phyloP scores from a whole-genome alignment of 306 rosid genomes.

The Fragaria iinumae region DNA sequence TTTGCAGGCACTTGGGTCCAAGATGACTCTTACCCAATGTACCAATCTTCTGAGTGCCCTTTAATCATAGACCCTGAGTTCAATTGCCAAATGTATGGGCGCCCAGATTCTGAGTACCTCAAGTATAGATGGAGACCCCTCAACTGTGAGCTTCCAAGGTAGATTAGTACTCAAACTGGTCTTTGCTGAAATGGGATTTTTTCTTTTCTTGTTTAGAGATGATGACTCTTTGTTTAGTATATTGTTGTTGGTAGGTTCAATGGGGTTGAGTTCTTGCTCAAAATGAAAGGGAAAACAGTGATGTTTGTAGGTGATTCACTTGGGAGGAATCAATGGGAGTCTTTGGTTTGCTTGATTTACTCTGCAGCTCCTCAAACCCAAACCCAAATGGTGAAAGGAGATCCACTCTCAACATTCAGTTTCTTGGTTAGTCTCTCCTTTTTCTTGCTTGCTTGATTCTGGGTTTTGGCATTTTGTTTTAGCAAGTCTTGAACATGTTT shows the following conservation, averaged over 20 bases:
- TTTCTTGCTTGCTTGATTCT: conserved; percentile 12
- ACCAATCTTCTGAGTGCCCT: conserved; percentile 71
- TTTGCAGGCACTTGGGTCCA: conserved; percentile 86
- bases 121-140: conserved; percentile 86
- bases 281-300: conserved; percentile 74
- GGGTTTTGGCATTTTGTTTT: not conserved
- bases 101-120: conserved; percentile 86
- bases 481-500: not conserved
- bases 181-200: conserved; percentile 4
- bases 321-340: conserved; percentile 92
- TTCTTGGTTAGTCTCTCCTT: conserved; percentile 59
- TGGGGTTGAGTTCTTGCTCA: conserved; percentile 71
- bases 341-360: conserved; percentile 71
- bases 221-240: conserved; percentile 45
- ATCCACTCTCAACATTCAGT: conserved; percentile 75
- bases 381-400: conserved; percentile 68
- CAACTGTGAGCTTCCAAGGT: conserved; percentile 97
- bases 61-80: conserved; percentile 70
- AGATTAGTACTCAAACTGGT: conserved; percentile 6
- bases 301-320: conserved; percentile 95
- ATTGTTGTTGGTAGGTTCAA: conserved; percentile 63
- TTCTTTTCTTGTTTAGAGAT: not conserved
- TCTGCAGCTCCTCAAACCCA: conserved; percentile 61
- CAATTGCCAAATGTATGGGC: conserved; percentile 89
- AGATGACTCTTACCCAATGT: conserved; percentile 74